Evolutionary conservation across 2,329 filamentous ascomycete genomes (phyloP).

Genomic region (Niveomyces coronatus): DNA sequence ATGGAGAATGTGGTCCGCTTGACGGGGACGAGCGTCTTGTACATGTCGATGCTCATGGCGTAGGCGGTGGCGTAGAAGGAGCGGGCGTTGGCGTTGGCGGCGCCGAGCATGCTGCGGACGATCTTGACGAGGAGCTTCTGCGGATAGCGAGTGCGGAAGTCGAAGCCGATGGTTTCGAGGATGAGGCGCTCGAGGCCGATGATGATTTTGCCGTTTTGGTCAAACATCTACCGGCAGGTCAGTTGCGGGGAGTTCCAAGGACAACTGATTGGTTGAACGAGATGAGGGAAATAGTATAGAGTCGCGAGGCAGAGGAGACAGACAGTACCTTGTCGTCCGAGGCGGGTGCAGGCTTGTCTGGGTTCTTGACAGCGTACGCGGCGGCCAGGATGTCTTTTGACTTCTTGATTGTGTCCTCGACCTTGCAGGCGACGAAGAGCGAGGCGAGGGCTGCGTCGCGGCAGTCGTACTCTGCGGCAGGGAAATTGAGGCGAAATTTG

Average conservation of each 20-base stretch:
- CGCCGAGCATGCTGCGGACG: constrained; percentile 43
- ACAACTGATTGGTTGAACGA: too few relatives aligned
- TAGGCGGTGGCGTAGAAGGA: constrained; percentile 61
- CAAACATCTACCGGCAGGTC: constrained; percentile 81
- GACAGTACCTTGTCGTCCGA: constrained; percentile 68
- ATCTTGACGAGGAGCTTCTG: constrained; percentile 80
- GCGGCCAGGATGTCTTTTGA: constrained; percentile 86
- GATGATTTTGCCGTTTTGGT: constrained; percentile 66
- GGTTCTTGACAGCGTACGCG: constrained; percentile 72
- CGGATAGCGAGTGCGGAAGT: constrained; percentile 82
- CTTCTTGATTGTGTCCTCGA: constrained; percentile 96
- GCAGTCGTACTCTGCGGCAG: constrained; percentile 77
- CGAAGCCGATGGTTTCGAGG: constrained; percentile 85
- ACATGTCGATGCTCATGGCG: constrained; percentile 76
- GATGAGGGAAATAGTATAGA: too few relatives aligned
- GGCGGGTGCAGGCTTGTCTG: constrained; percentile 54
- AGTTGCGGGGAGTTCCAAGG: too few relatives aligned
- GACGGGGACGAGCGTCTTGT: constrained; percentile 84
- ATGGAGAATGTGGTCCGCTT: constrained; percentile 84
- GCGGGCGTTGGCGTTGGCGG: constrained; percentile 32
- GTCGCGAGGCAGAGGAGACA: too few relatives aligned
- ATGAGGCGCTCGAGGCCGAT: constrained; percentile 88
- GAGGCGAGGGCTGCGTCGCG: constrained; percentile 80
- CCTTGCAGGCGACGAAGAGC: constrained; percentile 89
- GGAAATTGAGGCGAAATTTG: constrained; percentile 78